A percentile compares a stretch with the other conserved stretches of the same genome.
phyloP scores from a whole-genome alignment of 352 stramenopile genomes.

The Pythium myriotylum region DNA sequence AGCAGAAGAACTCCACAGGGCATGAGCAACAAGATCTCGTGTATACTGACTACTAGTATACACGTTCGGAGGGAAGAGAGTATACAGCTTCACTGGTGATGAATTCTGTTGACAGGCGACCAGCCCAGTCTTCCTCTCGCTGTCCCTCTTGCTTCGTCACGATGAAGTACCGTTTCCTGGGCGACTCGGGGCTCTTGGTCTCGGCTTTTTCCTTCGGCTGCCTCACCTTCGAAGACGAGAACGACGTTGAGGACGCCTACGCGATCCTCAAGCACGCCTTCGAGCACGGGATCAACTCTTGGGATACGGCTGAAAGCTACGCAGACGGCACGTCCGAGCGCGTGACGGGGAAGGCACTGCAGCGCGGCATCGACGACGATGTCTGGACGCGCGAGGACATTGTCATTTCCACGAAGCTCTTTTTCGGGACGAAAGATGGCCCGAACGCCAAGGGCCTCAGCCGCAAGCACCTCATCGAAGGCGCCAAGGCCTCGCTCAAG shows the following conservation, averaged over 20 bases:
- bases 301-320: slow-evolving; percentile 56
- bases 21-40: too few species aligned
- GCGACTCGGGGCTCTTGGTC: slow-evolving; percentile 28
- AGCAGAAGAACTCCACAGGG: too few species aligned
- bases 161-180: slow-evolving; percentile 36
- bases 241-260: slow-evolving; percentile 8
- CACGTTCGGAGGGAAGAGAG: too few species aligned
- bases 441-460: slow-evolving; percentile 36
- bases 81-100: too few species aligned
- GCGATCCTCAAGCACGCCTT: slow-evolving; percentile 14
- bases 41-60: too few species aligned
- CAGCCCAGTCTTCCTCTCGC: too few species aligned
- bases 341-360: slow-evolving; percentile 35
- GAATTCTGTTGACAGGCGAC: too few species aligned
- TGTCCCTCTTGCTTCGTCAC: too few species aligned
- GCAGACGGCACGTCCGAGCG: slow-evolving; percentile 33
- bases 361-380: slow-evolving; percentile 30
- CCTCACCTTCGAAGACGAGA: slow-evolving; percentile 11
- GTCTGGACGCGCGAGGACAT: slow-evolving; percentile 49
- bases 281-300: slow-evolving; percentile 54
- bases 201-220: slow-evolving; percentile 18
- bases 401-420: slow-evolving; percentile 68
- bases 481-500: slow-evolving; percentile 45
- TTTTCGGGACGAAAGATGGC: slow-evolving; percentile 29
- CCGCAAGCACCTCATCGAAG: slow-evolving; percentile 56